These are phyloP conservation scores for Pseudogymnoascus sp. DNA, from an alignment of 2,329 filamentous ascomycete genomes.

Conservation along the genomic window DNA sequence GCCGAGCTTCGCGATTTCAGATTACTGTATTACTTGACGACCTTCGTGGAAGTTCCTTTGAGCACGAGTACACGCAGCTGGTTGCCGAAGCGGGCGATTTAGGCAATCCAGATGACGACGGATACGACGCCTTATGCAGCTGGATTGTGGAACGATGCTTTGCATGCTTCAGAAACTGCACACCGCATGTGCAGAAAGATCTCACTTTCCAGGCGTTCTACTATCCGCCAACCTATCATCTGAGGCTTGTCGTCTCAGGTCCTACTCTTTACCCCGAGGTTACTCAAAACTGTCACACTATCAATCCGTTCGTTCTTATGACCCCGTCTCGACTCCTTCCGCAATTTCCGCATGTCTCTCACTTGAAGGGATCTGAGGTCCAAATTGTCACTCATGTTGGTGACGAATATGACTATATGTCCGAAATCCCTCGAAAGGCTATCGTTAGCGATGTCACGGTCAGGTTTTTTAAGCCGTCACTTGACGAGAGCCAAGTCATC, in stretches of 20 bases:
- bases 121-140: slow-evolving; percentile 13
- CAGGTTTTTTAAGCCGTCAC: slow-evolving; percentile 12
- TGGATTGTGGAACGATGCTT: slow-evolving; percentile 16
- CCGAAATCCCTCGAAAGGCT: slow-evolving; percentile 14
- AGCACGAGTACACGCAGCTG: slow-evolving; percentile 12
- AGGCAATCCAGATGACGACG: slow-evolving; percentile 14
- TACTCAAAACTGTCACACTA: slow-evolving; percentile 14
- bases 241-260: slow-evolving; percentile 13
- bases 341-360: slow-evolving; percentile 11
- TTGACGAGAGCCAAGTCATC: slow-evolving; percentile 14
- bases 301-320: slow-evolving; percentile 15
- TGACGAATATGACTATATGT: slow-evolving; percentile 9
- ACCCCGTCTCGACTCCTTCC: slow-evolving; percentile 13
- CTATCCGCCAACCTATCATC: slow-evolving; percentile 14
- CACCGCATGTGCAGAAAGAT: slow-evolving; percentile 13
- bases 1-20: slow-evolving; percentile 12
- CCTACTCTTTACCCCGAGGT: slow-evolving; percentile 12
- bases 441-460: slow-evolving; percentile 10
- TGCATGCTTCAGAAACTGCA: slow-evolving; percentile 14
- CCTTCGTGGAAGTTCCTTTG: slow-evolving; percentile 12
- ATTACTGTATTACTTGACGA: slow-evolving; percentile 13
- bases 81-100: slow-evolving; percentile 12
- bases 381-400: slow-evolving; percentile 7
- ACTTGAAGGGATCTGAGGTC: slow-evolving; percentile 10
- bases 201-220: slow-evolving; percentile 15